Base-by-base conservation (phyloP, 2,329 filamentous ascomycete species). In the Colletotrichum australisinense region DNA sequence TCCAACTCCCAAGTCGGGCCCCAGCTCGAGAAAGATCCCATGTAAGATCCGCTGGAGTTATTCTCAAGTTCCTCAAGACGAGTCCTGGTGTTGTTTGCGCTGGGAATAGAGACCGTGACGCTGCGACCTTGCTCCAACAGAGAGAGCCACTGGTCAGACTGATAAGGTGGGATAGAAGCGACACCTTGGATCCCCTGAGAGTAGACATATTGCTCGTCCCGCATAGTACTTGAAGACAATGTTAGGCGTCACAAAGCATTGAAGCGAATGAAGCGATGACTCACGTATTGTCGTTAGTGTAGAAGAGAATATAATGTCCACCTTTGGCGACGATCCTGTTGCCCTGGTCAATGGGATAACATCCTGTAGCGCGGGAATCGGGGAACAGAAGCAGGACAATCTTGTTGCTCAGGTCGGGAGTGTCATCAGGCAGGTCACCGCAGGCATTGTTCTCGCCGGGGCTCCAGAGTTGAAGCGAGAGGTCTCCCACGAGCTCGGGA, bases 1-100 rank as follows among this genome's bases (percentile, higher is more conserved):
- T 88, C 86, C 74, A 90, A 81, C 77, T 92, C 89, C 78, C 86
- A 91, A 1, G 87, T 90, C 1, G 90, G 90, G 6, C 90, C 90
- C 90, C 90, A 92, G 14, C 86, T 88, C 38, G 87, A 89, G 78
- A 83, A 91, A 4, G 79, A 79, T 76, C 86, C 90, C 53, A 88
- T 78, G 59, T 85, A 87, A 4, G 56, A 49, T 49, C 69, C 69
- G 22, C 57, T 57, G 26, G 14, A 38, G 35, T 63, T 63, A 16
- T 72, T 68, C 7, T 72, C 57, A 12, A 72, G 69, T 19, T 68
- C 67, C 35, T 72, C 69, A 5, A 72, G 57, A 22, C 64, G 69
- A 5, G 64, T 72, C 12, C 57, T 72, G 57, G 69, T 68, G 57
- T 72, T 68, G 28, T 72, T 68, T n/a, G 69, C 64, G 52, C 63